These are phyloP conservation scores for Entrophospora sp. DNA, from an alignment of 192 early-diverging fungal species.

Conservation along the genomic window DNA sequence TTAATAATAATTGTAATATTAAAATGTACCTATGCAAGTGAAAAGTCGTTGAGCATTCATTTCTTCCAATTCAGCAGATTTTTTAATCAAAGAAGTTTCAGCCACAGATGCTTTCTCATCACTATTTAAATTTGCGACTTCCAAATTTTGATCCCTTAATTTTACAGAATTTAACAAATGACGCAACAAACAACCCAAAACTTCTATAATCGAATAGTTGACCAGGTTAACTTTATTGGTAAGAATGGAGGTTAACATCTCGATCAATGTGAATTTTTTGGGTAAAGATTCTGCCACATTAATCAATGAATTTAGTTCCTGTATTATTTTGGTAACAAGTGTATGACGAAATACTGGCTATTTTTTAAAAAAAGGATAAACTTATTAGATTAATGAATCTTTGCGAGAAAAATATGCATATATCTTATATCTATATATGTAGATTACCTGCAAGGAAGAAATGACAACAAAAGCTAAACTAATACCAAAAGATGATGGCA, in stretches of 20 bases:
- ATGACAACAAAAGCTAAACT: constrained; percentile 25
- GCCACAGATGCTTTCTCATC: neutral
- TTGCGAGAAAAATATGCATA: too few relatives aligned
- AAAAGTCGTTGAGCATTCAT: too few relatives aligned
- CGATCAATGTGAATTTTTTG: constrained; percentile 38
- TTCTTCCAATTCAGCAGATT: too few relatives aligned
- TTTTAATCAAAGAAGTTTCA: too few relatives aligned
- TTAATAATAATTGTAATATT: too few relatives aligned
- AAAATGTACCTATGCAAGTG: too few relatives aligned
- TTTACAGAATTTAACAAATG: constrained; percentile 29
- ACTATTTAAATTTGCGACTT: neutral
- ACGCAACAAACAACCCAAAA: constrained; percentile 37
- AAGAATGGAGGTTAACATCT: constrained; percentile 35
- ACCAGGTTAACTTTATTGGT: constrained; percentile 33
- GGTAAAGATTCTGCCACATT: constrained; percentile 20
- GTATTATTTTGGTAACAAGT: constrained; percentile 40
- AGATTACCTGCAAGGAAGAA: constrained; percentile 6
- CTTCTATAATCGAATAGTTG: constrained; percentile 44
- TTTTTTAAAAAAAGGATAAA: too few relatives aligned
- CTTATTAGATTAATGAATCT: too few relatives aligned
- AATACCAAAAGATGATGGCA: constrained; percentile 28
- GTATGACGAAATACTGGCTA: constrained; percentile 43
- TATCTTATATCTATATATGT: too few relatives aligned
- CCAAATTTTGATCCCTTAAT: neutral
- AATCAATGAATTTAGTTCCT: constrained; percentile 28